Evolutionary conservation across 2,329 filamentous ascomycete genomes (phyloP).

Genomic region (Alternaria sp.): DNA sequence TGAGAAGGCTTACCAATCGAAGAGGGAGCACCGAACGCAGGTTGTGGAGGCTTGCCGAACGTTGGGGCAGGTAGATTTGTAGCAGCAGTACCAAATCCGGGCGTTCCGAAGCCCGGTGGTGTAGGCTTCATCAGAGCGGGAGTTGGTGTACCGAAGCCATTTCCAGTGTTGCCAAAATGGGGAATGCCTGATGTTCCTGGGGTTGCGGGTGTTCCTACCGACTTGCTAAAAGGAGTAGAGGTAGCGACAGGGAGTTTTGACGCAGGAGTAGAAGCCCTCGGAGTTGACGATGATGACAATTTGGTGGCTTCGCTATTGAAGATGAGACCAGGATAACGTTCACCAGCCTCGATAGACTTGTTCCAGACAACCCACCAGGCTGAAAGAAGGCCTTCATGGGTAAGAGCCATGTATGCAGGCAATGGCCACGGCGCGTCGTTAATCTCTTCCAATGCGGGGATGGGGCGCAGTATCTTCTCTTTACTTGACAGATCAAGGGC

Average conservation of each 20-base stretch:
- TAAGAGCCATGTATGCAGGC: conserved; percentile 84
- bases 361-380: conserved; percentile 94
- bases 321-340: conserved; percentile 75
- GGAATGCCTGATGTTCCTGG: conserved; percentile 38
- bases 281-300: conserved; percentile 40
- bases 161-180: conserved; percentile 17
- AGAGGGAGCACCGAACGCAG: conserved; percentile 33
- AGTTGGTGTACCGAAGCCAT: conserved; percentile 17
- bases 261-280: conserved; percentile 20
- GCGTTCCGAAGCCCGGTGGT: conserved; percentile 37
- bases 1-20: conserved; percentile 23
- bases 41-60: conserved; percentile 28
- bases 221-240: conserved; percentile 23
- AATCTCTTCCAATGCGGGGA: conserved; percentile 78
- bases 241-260: conserved; percentile 21
- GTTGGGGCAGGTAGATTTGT: conserved; percentile 27
- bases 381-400: conserved; percentile 84
- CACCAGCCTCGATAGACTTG: conserved; percentile 79
- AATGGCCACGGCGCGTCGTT: conserved; percentile 80
- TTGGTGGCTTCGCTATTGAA: conserved; percentile 47
- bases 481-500: conserved; percentile 84
- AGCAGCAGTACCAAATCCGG: conserved; percentile 27
- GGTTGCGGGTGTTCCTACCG: conserved; percentile 28
- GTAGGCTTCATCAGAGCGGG: conserved; percentile 23
- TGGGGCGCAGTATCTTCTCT: conserved; percentile 79